Base-by-base conservation (phyloP, 2,329 filamentous ascomycete genomes). In the Rhexocercosporidium sp. region DNA sequence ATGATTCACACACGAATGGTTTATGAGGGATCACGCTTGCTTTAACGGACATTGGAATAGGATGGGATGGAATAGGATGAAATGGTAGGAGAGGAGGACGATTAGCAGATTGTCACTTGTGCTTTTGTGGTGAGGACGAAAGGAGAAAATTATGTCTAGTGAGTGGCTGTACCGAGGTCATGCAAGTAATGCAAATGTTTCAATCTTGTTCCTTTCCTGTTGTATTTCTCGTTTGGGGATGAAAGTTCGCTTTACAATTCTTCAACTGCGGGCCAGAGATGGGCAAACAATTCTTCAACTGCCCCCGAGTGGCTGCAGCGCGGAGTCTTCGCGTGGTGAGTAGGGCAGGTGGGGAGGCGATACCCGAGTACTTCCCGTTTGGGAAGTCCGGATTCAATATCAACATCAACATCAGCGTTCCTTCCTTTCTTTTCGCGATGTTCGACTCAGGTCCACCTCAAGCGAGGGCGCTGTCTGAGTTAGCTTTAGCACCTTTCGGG, bases 121-220 rank as follows among this genome's bases (percentile, higher is more conserved):
- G n/a, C 9, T 56, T 11, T 9, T 37, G 4, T 2, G 12, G 31
- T 6, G 37, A 46, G 25, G 20, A 27, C 25, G 20, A 49, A 6
- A 34, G 27, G 51, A 34, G 20, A 29, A 14, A n/a, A 31, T 31
- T 27, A 31, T 34, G 46, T 14, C n/a, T 49, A 14, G n/a, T n/a
- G n/a, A n/a, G n/a, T n/a, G n/a, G n/a, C n/a, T n/a, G n/a, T n/a
- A n/a, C n/a, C n/a, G n/a, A n/a, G 18, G 27, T 54, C 51, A 31
- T 7, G n/a, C n/a, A 54, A 34, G 37, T 51, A 51, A 62, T 62
- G 29, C 29, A 51, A 62, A 62, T 41, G 12, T 62, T 49, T 62
- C 59, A 53, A 53, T 62, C 31, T 51, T 20, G 12, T 62, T 8
- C 18, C 51, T 16, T 54, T 34, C 3, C n/a, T n/a, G 34, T n/a